Evolutionary conservation across 352 stramenopile genomes (phyloP), one percentile per base, ranked within the genome.

Genomic region (Pythium graminicola): DNA sequence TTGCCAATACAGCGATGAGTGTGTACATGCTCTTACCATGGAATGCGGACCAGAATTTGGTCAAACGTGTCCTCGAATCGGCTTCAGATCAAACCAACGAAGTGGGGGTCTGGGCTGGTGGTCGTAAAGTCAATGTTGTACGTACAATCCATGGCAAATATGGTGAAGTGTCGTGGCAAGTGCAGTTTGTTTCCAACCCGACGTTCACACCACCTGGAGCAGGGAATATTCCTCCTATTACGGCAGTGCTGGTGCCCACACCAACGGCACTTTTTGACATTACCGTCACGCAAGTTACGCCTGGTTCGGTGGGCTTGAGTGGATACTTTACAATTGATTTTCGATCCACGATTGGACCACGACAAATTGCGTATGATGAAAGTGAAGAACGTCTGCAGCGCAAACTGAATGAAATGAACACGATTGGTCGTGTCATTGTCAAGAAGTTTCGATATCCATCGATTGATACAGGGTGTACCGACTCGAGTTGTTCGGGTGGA

Each of bases 341-440:
- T 57, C 73, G 83, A 16, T 88, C 82, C 36, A 84, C 87, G 8
- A 65, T 75, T 45, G 86, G 86, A 1, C 64, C 75, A 24, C 73
- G 86, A 13, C 50, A 77, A 35, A 76, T 98, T 39, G 56, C 46
- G 0, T 98, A 97, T 55, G 74, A 97, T 53, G 94, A 97, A 66
- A 72, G 70, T 16, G 70, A 85, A 0, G 61, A 85, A 11, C 67
- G 88, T 6, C 73, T 99, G 42, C 64, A 88, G 58, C 74, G 73
- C 9, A 98, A 98, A 51, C 76, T 99, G 16, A 87, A 98, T 51
- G 95, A 98, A 70, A 96, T 99, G 78, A 91, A 86, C 47, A 97
- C 88, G 0, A 88, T 98, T 22, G 89, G 89, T 10, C 65, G 70
- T 29, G 89, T 98, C 0, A 84, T 84, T 17, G 90, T 99, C 3